Evolutionary conservation across 129 eudicot genomes (phyloP), one percentile per base, ranked within the genome.

Genomic region (Calendula officinalis): DNA sequence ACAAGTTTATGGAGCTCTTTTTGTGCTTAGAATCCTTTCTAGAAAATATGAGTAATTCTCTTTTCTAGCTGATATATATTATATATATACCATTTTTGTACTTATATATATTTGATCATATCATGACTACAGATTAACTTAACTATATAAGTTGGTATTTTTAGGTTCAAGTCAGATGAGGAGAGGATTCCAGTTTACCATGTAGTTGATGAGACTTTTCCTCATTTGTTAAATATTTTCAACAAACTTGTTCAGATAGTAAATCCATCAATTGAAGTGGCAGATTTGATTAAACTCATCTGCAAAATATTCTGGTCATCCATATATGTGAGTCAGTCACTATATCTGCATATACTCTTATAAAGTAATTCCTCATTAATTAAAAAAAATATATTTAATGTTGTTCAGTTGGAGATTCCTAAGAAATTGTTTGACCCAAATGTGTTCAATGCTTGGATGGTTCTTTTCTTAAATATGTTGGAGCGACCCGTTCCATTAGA

Each of bases 231-330:
- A 38, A 85, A 75, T 76, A 91, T 91, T 55, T 85, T 91, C 54
- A 79, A 45, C 86, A 76, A 70, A 65, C 98, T 91, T 66, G 88
- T 91, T 65, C 96, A 91, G 85, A 85, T 91, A 57, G 67, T 66
- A 39, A 83, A 82, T 58, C 96, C 96, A 56, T 65, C 91, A 40
- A 67, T 83, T 62, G 98, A 91, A 73, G 86, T 91, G 46, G 91
- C 98, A 12, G 98, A 85, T 58, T 67, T 91, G 84, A 88, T 91
- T 50, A 91, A 84, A 81, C 96, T 91, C 48, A 85, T 91, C 62
- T 91, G 96, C 87, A 91, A 91, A 80, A 91, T 91, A 74, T 91
- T 91, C 74, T 91, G 98, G 98, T 91, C 98, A 15, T 91, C 95
- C 40, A 88, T 91, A 64, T 91, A 91, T 64, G 98, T 91, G 79